A percentile compares a stretch with the other conserved stretches of the same genome.
These are phyloP conservation scores for Collybiopsis luxurians DNA, from an alignment of 768 basidiomycete genomes.

Conservation along the genomic window DNA sequence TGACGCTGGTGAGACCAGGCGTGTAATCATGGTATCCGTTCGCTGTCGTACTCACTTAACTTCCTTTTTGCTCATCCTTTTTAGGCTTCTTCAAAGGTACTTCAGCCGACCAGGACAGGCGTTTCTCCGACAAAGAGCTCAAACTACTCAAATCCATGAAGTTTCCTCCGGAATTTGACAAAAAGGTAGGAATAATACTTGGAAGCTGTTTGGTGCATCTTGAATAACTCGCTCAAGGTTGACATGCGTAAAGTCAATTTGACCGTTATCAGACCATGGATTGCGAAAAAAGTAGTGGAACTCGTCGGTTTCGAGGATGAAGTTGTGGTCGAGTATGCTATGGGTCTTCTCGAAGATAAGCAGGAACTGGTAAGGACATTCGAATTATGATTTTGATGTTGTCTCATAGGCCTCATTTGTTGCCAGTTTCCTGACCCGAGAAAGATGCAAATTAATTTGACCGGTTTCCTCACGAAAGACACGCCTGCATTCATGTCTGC, in stretches of 20 bases:
- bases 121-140: slow-evolving; percentile 93
- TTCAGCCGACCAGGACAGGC: slow-evolving; percentile 85
- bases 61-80: slow-evolving; percentile 20
- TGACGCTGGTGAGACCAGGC: slow-evolving; percentile 48
- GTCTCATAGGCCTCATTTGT: slow-evolving; percentile 2
- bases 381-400: not conserved
- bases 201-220: not conserved
- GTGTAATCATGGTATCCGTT: slow-evolving; percentile 20
- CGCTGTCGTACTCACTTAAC: slow-evolving; percentile 15
- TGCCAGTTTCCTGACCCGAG: slow-evolving; percentile 82
- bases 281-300: slow-evolving; percentile 88
- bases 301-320: slow-evolving; percentile 96
- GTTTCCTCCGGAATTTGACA: slow-evolving; percentile 86
- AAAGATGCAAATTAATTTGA: slow-evolving; percentile 94
- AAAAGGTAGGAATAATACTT: slow-evolving; percentile 53
- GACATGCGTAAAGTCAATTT: slow-evolving; percentile 96
- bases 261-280: slow-evolving; percentile 90
- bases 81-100: slow-evolving; percentile 89
- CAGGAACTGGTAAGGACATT: slow-evolving; percentile 64
- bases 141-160: slow-evolving; percentile 87
- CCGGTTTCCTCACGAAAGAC: slow-evolving; percentile 87
- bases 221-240: slow-evolving; percentile 45
- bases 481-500: slow-evolving; percentile 85
- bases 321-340: slow-evolving; percentile 93
- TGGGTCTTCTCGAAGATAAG: slow-evolving; percentile 88